A percentile compares a stretch with the other conserved stretches of the same genome.
These are phyloP conservation scores for Cucurbita maxima DNA, from an alignment of 306 rosid genomes.

Conservation along the genomic window DNA sequence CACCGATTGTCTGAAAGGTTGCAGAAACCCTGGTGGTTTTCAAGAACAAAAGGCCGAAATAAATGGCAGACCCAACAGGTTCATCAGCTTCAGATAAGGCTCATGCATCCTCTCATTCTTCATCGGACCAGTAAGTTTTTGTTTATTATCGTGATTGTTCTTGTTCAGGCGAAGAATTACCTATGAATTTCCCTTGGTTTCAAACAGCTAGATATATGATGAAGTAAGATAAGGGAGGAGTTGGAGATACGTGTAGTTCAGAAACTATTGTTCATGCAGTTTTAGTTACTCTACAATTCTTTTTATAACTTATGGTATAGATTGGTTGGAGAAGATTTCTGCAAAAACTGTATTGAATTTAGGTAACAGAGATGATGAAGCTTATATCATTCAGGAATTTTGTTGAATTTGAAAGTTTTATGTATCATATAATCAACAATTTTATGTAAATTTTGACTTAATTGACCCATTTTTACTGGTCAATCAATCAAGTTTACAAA, in stretches of 20 bases:
- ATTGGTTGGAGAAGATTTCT: neutral
- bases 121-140: slow-evolving; percentile 13
- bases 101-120: slow-evolving; percentile 2
- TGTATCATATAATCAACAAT: neutral
- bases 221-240: neutral
- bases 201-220: neutral
- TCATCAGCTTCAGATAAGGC: slow-evolving; percentile 3
- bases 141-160: neutral
- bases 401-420: neutral
- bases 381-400: neutral
- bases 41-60: neutral
- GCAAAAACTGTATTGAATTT: neutral
- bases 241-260: neutral
- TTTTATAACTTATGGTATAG: neutral
- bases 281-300: neutral
- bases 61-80: slow-evolving; percentile 12
- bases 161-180: neutral
- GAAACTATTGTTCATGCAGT: neutral
- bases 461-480: neutral
- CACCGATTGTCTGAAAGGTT: neutral
- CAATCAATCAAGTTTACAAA: neutral
- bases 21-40: neutral
- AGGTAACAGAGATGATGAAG: neutral
- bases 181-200: neutral
- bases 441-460: neutral